Conservation (phyloP, 805 yeast genomes). For the Kuraishia molischiana region DNA sequence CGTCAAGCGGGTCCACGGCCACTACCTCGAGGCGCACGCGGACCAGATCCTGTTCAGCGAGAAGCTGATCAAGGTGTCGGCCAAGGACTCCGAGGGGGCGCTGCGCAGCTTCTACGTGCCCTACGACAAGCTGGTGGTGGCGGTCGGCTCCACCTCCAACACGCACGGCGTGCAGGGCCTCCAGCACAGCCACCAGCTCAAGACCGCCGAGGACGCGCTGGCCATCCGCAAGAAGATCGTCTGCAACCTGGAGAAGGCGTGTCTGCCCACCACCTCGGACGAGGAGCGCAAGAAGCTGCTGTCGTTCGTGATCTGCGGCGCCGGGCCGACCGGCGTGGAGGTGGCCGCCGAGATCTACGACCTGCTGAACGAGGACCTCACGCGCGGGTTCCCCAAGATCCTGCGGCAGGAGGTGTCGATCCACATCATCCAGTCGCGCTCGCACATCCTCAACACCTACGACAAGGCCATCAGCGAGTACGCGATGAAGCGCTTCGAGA, state of each 20-base stretch:
- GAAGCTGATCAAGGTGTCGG: constrained; percentile 46
- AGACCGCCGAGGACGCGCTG: constrained; percentile 59
- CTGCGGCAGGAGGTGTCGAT: constrained; percentile 55
- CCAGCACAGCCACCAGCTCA: constrained; percentile 48
- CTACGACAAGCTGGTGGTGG: constrained; percentile 61
- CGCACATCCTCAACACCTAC: constrained; percentile 59
- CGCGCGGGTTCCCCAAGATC: constrained; percentile 45
- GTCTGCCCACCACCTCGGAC: constrained; percentile 54
- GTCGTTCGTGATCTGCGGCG: constrained; percentile 63
- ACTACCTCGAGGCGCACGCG: constrained; percentile 54
- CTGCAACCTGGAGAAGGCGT: constrained; percentile 47
- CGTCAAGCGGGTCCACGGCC: constrained; percentile 42
- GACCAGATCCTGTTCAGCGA: constrained; percentile 47
- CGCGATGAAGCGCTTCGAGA: constrained; percentile 53
- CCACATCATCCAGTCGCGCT: constrained; percentile 60
- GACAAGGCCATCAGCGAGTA: constrained; percentile 56
- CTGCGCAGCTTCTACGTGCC: constrained; percentile 46
- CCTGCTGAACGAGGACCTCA: constrained; percentile 54
- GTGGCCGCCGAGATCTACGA: constrained; percentile 67
- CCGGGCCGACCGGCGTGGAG: constrained; percentile 72
- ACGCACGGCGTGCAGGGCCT: constrained; percentile 68
- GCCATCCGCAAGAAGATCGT: constrained; percentile 45
- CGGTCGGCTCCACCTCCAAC: constrained; percentile 59
- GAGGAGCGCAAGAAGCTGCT: constrained; percentile 52
- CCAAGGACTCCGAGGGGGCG: constrained; percentile 29